Percentiles rank a stretch among this genome's conserved stretches.
Evolutionary conservation across 768 basidiomycete genomes (phyloP).

Genomic region (Boletus rubescentipes): DNA sequence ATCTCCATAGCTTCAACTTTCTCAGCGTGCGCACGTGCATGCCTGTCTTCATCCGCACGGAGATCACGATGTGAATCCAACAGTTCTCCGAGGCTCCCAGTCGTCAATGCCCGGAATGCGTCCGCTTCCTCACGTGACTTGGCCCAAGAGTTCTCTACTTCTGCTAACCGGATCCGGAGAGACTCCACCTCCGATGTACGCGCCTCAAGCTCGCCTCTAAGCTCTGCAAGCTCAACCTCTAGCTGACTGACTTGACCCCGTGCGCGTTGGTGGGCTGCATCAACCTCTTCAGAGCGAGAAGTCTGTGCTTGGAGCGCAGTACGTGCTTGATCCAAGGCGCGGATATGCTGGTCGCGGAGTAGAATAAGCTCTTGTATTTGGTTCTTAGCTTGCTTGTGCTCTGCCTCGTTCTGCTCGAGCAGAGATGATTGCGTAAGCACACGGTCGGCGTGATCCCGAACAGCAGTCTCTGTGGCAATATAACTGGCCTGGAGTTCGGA

Average conservation of each 20-base stretch:
- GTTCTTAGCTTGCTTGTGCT: conserved; percentile 58
- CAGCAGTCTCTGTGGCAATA: conserved; percentile 54
- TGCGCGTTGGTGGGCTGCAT: conserved; percentile 67
- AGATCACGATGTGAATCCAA: conserved; percentile 86
- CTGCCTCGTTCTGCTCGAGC: conserved; percentile 77
- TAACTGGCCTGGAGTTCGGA: conserved; percentile 68
- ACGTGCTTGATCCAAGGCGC: conserved; percentile 84
- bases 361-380: conserved; percentile 71
- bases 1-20: conserved; percentile 78
- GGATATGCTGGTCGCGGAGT: conserved; percentile 81
- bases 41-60: conserved; percentile 78
- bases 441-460: conserved; percentile 76
- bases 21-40: conserved; percentile 74
- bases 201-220: conserved; percentile 79
- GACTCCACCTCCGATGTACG: conserved; percentile 72
- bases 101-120: conserved; percentile 82
- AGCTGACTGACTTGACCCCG: conserved; percentile 67
- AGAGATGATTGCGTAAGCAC: conserved; percentile 71
- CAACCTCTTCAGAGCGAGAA: conserved; percentile 74
- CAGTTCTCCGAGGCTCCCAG: conserved; percentile 80
- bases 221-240: conserved; percentile 75
- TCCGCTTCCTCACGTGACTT: conserved; percentile 94
- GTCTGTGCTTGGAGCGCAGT: conserved; percentile 74
- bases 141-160: conserved; percentile 88
- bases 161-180: conserved; percentile 60